Evolutionary conservation across 129 eudicot genomes (phyloP).

Genomic region (Chrysanthemum makinoi): DNA sequence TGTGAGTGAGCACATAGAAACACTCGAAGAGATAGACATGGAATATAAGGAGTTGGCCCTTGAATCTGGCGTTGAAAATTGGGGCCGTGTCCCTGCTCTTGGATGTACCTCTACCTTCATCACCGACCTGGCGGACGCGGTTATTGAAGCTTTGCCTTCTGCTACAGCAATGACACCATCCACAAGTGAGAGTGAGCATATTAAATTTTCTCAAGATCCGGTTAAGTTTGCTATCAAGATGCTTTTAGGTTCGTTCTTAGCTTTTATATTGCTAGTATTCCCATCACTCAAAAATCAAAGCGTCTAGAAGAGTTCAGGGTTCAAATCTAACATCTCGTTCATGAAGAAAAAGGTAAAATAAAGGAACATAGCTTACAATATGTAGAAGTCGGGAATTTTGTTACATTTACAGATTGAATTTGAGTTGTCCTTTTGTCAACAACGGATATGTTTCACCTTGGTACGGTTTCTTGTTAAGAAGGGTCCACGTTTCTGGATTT

Average conservation of each 20-base stretch:
- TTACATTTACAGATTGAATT: too few relatives aligned
- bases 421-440: too few relatives aligned
- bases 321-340: neutral
- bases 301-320: slow-evolving; percentile 2
- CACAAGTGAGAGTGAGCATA: slow-evolving; percentile 12
- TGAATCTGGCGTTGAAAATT: too few relatives aligned
- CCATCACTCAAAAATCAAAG: slow-evolving; percentile 51
- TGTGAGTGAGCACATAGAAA: too few relatives aligned
- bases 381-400: neutral
- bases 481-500: too few relatives aligned
- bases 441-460: neutral
- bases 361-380: neutral
- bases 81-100: too few relatives aligned
- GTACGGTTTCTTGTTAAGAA: neutral
- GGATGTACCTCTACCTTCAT: too few relatives aligned
- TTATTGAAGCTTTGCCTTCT: too few relatives aligned
- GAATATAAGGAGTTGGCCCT: too few relatives aligned
- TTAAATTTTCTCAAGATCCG: slow-evolving; percentile 30
- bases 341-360: neutral
- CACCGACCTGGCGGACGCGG: too few relatives aligned
- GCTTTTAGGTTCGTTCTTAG: slow-evolving; percentile 69
- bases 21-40: too few relatives aligned
- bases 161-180: slow-evolving; percentile 10
- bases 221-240: slow-evolving; percentile 42
- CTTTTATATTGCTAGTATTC: slow-evolving; percentile 64